Conservation (phyloP, 768 basidiomycete genomes). For the Tubosaeta sp. region DNA sequence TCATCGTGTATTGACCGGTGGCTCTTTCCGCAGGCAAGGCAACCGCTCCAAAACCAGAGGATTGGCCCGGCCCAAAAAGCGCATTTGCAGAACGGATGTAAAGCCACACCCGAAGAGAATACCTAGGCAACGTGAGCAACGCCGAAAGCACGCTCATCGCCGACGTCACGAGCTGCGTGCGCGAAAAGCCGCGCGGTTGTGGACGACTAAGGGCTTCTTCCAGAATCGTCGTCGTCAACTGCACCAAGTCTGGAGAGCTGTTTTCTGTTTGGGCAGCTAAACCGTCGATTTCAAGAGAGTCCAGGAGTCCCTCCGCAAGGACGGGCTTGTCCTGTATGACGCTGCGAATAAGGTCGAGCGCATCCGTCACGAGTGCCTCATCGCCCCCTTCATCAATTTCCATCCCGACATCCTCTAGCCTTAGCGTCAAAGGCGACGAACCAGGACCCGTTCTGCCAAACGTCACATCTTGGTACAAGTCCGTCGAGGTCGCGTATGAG, state of each 20-base stretch:
- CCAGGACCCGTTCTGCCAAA: slow-evolving; percentile 44
- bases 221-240: slow-evolving; percentile 75
- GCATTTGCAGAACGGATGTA: slow-evolving; percentile 77
- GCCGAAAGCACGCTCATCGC: slow-evolving; percentile 79
- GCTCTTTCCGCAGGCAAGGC: slow-evolving; percentile 69
- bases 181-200: slow-evolving; percentile 39
- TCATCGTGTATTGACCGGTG: slow-evolving; percentile 77
- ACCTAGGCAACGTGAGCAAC: slow-evolving; percentile 65
- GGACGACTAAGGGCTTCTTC: slow-evolving; percentile 68
- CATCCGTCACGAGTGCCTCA: slow-evolving; percentile 63
- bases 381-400: slow-evolving; percentile 61
- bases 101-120: slow-evolving; percentile 84
- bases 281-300: slow-evolving; percentile 48
- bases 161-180: slow-evolving; percentile 67
- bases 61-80: slow-evolving; percentile 65
- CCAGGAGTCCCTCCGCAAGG: slow-evolving; percentile 62
- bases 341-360: slow-evolving; percentile 75
- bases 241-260: slow-evolving; percentile 67
- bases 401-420: slow-evolving; percentile 67
- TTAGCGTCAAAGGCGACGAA: slow-evolving; percentile 40
- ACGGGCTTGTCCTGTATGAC: slow-evolving; percentile 67
- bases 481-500: slow-evolving; percentile 36
- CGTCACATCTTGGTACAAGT: slow-evolving; percentile 47
- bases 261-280: slow-evolving; percentile 42
- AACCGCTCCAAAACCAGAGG: slow-evolving; percentile 53